Evolutionary conservation across 495 filamentous ascomycete genomes (phyloP).

Genomic region (Annulohypoxylon stygium): DNA sequence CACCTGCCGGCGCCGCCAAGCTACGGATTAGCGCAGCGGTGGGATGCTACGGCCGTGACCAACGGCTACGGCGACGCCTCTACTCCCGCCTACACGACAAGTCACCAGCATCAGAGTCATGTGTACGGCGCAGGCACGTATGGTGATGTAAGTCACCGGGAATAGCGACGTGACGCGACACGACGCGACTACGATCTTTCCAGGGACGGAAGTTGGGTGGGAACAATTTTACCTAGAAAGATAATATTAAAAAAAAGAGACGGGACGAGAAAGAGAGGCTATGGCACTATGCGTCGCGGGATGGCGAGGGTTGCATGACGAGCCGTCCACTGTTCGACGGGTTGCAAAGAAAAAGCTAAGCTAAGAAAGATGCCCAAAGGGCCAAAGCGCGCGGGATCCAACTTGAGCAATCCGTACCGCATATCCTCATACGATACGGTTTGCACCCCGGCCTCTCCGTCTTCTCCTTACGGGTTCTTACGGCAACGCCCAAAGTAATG

Average conservation of each 20-base stretch:
- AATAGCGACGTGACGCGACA: slow-evolving; percentile 43
- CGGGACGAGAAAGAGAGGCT: no score
- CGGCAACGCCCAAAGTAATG: slow-evolving; percentile 19
- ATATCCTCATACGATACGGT: slow-evolving; percentile 10
- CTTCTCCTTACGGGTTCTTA: slow-evolving; percentile 12
- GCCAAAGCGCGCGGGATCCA: slow-evolving; percentile 31
- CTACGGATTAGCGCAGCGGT: slow-evolving; percentile 48
- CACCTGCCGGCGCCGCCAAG: slow-evolving; percentile 44
- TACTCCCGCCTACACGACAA: slow-evolving; percentile 52
- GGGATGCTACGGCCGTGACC: slow-evolving; percentile 48
- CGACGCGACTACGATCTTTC: not conserved
- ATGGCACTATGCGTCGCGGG: slow-evolving; percentile 5
- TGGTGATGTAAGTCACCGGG: slow-evolving; percentile 57
- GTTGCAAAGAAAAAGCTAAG: no score
- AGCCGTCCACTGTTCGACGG: slow-evolving; percentile 29
- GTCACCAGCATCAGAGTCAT: slow-evolving; percentile 53
- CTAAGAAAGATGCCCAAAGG: slow-evolving; percentile 11
- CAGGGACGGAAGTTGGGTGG: slow-evolving; percentile 19
- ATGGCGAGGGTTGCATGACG: slow-evolving; percentile 29
- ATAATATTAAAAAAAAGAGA: no score
- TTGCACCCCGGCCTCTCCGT: not conserved
- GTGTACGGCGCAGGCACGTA: slow-evolving; percentile 59
- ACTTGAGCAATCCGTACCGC: slow-evolving; percentile 39
- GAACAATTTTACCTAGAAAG: not conserved
- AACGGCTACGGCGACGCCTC: slow-evolving; percentile 58